Percentiles rank a stretch among this genome's conserved stretches.
phyloP scores from a whole-genome alignment of 1,284 basidiomycete genomes.

The Grifola frondosa region DNA sequence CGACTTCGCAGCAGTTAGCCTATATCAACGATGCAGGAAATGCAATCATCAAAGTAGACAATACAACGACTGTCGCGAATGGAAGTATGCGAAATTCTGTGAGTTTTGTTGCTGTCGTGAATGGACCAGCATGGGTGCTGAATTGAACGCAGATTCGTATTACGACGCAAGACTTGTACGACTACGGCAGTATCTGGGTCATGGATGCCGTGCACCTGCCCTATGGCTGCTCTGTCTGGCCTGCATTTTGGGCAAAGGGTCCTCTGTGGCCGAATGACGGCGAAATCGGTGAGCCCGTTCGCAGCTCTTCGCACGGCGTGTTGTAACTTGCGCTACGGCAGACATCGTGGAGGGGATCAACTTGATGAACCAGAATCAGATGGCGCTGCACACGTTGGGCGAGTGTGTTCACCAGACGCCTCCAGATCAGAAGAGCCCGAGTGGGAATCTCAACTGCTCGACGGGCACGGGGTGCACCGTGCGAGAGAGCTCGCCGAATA shows the following conservation, averaged over 20 bases:
- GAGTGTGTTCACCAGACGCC: constrained; percentile 34
- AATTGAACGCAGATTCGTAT: constrained; percentile 44
- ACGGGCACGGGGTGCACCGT: constrained; percentile 62
- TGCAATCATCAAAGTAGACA: constrained; percentile 62
- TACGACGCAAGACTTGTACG: constrained; percentile 50
- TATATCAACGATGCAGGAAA: constrained; percentile 54
- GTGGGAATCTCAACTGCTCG: constrained; percentile 45
- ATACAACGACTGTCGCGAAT: constrained; percentile 47
- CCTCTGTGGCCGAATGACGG: constrained; percentile 50
- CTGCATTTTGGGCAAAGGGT: constrained; percentile 42
- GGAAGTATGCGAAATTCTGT: constrained; percentile 55
- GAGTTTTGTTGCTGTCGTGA: too few relatives aligned
- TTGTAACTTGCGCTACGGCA: too few relatives aligned
- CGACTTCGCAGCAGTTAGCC: constrained; percentile 44
- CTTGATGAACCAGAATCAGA: constrained; percentile 48
- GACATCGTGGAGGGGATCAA: constrained; percentile 49
- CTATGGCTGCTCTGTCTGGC: constrained; percentile 63
- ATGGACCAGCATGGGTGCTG: too few relatives aligned
- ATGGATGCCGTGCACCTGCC: constrained; percentile 50
- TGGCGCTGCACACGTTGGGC: constrained; percentile 54
- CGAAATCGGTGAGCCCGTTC: constrained; percentile 44
- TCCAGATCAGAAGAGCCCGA: constrained; percentile 29
- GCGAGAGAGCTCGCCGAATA: constrained; percentile 54
- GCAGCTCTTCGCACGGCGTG: background rate
- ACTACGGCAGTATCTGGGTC: constrained; percentile 47